Evolutionary conservation across 306 rosid species (phyloP), one percentile per base, ranked within the genome.

Genomic region (Cicer yamashitae): DNA sequence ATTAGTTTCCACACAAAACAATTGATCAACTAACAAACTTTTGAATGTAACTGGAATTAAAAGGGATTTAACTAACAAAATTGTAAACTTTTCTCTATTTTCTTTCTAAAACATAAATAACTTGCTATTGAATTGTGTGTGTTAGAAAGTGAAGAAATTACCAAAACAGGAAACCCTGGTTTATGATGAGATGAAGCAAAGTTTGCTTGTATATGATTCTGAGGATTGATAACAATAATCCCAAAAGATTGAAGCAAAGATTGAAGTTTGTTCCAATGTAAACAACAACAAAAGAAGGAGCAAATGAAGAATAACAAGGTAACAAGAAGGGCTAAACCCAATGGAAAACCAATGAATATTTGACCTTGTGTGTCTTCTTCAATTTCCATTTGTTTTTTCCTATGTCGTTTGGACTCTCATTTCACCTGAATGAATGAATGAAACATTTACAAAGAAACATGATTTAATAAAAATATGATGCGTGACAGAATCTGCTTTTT

Each of bases 281-380:
- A 61, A 75, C 86, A 91, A 53, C 93, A 88, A 18, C 82, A 85
- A 59, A 89, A 88, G 88, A 91, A 82, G 84, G 47, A 50, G 44
- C 69, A 73, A 2, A 85, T 37, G 72, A 77, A 54, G 22, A 88
- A 25, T 3, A 91, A 22, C 59, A 85, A 34, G 10, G 81, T 25
- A 62, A 88, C 52, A n/a, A 91, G 90, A 64, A 91, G 90, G 22
- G 84, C 82, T 79, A 89, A 77, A 39, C 94, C 94, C 6, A 91
- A 61, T 41, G 94, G 93, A 63, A 91, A 91, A 3, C 78, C 76
- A 46, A 91, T 61, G 15, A 82, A 76, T 1, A 71, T 75, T 18
- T 84, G 78, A 14, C 48, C 20, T 3, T 84, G 12, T 62, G 75
- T n/a, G 7, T 69, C 76, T 45, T 50, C 18, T 5, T 84, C 82